Evolutionary conservation across 345 rosid genomes (phyloP).

Genomic region (Salix koriyanagi): DNA sequence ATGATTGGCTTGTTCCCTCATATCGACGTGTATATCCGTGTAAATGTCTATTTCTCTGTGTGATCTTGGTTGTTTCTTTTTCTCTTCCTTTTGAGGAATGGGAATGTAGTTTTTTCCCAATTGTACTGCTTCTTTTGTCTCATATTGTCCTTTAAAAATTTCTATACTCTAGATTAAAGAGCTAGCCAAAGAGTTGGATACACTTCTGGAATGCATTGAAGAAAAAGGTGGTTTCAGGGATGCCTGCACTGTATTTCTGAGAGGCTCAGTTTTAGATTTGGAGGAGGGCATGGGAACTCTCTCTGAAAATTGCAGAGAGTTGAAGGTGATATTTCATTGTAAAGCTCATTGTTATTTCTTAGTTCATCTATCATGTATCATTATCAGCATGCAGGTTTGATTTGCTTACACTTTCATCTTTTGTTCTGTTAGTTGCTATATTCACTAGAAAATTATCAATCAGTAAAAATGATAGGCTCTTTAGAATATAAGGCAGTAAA

Average conservation of each 20-base stretch:
- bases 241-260: constrained; percentile 60
- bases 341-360: not conserved
- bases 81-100: not conserved
- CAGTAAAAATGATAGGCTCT: not conserved
- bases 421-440: constrained; percentile 10
- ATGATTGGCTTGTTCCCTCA: not conserved
- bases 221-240: constrained; percentile 79
- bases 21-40: not conserved
- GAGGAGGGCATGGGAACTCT: constrained; percentile 58
- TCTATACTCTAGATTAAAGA: constrained; percentile 58
- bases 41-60: not conserved
- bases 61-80: not conserved
- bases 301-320: constrained; percentile 54
- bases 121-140: constrained; percentile 1
- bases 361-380: not conserved
- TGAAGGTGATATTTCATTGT: constrained; percentile 48
- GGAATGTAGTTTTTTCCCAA: constrained; percentile 1
- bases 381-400: not conserved
- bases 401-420: constrained; percentile 2
- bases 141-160: not conserved
- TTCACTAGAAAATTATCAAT: not conserved
- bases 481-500: not conserved
- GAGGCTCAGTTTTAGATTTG: constrained; percentile 57
- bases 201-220: constrained; percentile 67
- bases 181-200: constrained; percentile 71